Evolutionary conservation across 1,284 basidiomycete genomes (phyloP).

Genomic region (Xanthoconium separans): DNA sequence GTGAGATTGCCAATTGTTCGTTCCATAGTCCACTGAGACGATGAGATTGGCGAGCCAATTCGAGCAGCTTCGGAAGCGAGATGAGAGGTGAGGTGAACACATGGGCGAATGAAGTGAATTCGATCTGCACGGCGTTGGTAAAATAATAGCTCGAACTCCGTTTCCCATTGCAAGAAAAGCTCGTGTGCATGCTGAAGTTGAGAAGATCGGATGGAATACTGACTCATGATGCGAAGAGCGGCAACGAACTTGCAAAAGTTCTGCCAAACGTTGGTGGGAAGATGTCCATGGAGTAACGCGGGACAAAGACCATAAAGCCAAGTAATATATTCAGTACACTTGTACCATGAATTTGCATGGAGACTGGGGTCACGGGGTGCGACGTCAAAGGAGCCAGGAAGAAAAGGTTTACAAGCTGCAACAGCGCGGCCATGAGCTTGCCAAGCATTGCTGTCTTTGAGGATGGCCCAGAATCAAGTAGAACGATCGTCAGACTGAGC

Average conservation of each 20-base stretch:
- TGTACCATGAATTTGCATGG: slow-evolving; percentile 4
- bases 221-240: not conserved
- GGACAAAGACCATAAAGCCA: not conserved
- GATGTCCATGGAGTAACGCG: not conserved
- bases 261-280: not conserved
- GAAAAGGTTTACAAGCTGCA: not conserved
- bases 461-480: not conserved
- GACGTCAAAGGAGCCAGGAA: not conserved
- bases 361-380: not conserved
- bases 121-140: not conserved
- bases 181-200: not conserved
- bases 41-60: slow-evolving; percentile 7
- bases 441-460: not conserved
- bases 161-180: not conserved
- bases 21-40: slow-evolving; percentile 18
- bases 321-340: not conserved
- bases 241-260: not conserved
- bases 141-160: not conserved
- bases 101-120: not conserved
- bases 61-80: not conserved
- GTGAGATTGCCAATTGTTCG: slow-evolving; percentile 10
- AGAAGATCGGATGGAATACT: not conserved
- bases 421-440: not conserved
- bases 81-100: slow-evolving; percentile 3
- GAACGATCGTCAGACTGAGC: not conserved